Evolutionary conservation across 169 alveolate genomes (phyloP).

Genomic region (Cryptosporidium sp.): DNA sequence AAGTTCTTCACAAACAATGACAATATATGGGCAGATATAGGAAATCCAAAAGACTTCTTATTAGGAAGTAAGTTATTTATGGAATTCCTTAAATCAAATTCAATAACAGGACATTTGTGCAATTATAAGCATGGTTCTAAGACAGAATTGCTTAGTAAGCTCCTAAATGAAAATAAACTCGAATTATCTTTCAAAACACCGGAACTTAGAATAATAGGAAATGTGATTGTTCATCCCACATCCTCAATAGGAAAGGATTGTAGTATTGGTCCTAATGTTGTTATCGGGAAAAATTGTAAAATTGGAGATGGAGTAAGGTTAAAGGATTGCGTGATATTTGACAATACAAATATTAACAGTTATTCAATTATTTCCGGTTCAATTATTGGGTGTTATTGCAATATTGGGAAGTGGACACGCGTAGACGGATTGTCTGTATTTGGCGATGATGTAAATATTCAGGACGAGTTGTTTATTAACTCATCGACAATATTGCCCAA

Average conservation of each 20-base stretch:
- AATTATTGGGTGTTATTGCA: conserved; percentile 93
- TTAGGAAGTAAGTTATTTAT: conserved; percentile 86
- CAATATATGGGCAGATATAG: conserved; percentile 92
- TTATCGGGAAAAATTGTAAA: conserved; percentile 91
- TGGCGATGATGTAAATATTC: conserved; percentile 93
- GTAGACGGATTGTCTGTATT: conserved; percentile 93
- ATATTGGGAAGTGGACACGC: conserved; percentile 94
- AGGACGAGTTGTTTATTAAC: conserved; percentile 90
- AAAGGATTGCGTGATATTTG: conserved; percentile 87
- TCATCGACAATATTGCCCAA: conserved; percentile 92
- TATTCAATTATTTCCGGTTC: conserved; percentile 88
- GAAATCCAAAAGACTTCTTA: conserved; percentile 92
- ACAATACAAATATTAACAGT: conserved; percentile 84
- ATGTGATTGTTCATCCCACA: conserved; percentile 82
- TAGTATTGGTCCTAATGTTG: conserved; percentile 92
- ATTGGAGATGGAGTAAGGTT: conserved; percentile 94
- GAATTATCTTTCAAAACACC: background rate
- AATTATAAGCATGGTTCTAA: background rate
- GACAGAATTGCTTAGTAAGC: background rate
- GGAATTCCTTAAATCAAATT: conserved; percentile 30
- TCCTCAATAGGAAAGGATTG: conserved; percentile 88
- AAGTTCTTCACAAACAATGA: conserved; percentile 85
- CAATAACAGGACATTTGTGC: too few relatives aligned
- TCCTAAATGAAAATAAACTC: conserved; percentile 9
- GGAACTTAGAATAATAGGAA: conserved; percentile 76